phyloP scores from a whole-genome alignment of 1,284 basidiomycete species.

The Rhodotorula sp. region DNA sequence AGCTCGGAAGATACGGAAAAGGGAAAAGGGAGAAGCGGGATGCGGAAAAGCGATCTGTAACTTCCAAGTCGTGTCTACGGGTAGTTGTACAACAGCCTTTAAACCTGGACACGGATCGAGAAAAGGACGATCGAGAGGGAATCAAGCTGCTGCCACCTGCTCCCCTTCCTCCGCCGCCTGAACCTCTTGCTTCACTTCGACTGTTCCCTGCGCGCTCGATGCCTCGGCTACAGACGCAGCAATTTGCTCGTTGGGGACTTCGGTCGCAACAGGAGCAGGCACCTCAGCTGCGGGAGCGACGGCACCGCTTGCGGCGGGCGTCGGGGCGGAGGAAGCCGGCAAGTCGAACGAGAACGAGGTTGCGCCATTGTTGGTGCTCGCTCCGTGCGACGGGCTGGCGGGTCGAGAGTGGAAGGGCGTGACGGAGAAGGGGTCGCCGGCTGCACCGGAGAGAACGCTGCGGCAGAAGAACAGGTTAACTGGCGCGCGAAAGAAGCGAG shows the following conservation, averaged over 20 bases:
- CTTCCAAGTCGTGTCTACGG: too few species aligned
- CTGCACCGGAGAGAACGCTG: conserved; percentile 19
- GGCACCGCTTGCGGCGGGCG: not conserved
- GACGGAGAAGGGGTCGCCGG: conserved; percentile 28
- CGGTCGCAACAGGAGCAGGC: not conserved
- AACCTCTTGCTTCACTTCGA: too few species aligned
- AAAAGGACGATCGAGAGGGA: too few species aligned
- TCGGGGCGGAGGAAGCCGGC: not conserved
- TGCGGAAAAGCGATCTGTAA: too few species aligned
- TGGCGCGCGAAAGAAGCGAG: not conserved
- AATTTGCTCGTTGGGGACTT: not conserved
- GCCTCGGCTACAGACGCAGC: not conserved
- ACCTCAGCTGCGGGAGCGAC: not conserved
- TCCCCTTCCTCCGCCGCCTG: too few species aligned
- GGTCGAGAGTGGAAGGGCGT: conserved; percentile 34
- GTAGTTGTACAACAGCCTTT: too few species aligned
- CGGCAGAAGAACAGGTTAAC: not conserved
- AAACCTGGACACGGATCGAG: too few species aligned
- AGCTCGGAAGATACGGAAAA: too few species aligned
- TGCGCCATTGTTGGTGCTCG: not conserved
- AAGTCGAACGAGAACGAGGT: not conserved
- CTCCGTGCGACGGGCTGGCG: not conserved
- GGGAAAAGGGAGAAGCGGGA: too few species aligned
- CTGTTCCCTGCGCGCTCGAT: too few species aligned
- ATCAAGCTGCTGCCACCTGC: too few species aligned